Evolutionary conservation across 257 asterid genomes (phyloP), one percentile per base, ranked within the genome.

Genomic region (Ocimum tenuiflorum): DNA sequence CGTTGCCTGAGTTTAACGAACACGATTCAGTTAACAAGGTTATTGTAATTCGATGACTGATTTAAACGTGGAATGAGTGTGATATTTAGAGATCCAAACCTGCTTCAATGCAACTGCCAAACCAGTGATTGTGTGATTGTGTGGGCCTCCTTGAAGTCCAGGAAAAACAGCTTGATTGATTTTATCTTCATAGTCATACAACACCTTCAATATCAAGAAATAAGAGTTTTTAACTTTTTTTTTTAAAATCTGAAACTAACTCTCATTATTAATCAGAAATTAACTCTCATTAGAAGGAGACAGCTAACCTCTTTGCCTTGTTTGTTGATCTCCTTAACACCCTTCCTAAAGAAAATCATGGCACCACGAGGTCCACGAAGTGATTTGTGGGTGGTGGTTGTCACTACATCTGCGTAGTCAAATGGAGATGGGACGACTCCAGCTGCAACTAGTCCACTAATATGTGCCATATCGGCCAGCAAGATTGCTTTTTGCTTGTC

Each of bases 141-240:
- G 99, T 27, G 96, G 97, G 19, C 97, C 97, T 15, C 99, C 99
- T 82, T 94, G 99, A 78, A 94, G 97, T 62, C 99, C 99, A n/a
- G 99, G 99, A 76, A 94, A 94, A 52, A 94, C 99, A 31, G 99
- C 95, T 83, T 90, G 97, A 64, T 94, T 94, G 81, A 94, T 90
- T 75, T 79, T 88, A 63, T 94, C 97, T 78, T 94, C 99, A 59
- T 63, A 88, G 82, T 94, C 96, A 69, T 90, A 94, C 82, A 88
- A 50, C 62, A 92, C 97, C 99, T 92, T 67, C 67, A 60, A 63
- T 20, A 63, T 67, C 67, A 60, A 63, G 24, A 63, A 50, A 68
- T 31, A 60, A 43, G 50, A 60, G 57, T 43, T 59, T n/a, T n/a
- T n/a, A n/a, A n/a, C n/a, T n/a, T n/a, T n/a, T n/a, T n/a, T n/a